Percentiles rank a stretch among this genome's conserved stretches.
Conservation (phyloP, 73 alveolate species). For the Paramecium primaurelia region DNA sequence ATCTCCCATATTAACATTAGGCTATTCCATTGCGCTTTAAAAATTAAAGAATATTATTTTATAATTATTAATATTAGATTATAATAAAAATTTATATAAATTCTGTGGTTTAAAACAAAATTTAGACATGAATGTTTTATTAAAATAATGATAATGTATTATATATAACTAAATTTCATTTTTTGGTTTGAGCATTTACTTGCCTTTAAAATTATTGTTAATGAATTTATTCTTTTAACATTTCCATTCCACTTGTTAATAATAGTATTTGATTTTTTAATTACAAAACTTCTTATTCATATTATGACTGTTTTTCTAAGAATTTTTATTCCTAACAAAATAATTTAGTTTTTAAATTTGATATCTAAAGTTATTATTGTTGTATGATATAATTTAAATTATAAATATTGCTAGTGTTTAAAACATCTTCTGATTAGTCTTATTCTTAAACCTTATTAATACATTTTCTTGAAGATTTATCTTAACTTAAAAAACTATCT, state of each 20-base stretch:
- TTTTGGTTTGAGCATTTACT: neutral
- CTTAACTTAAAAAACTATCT: neutral
- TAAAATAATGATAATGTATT: neutral
- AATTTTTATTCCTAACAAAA: neutral
- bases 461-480: neutral
- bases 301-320: neutral
- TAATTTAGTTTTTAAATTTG: constrained; percentile 14
- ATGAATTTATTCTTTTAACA: neutral
- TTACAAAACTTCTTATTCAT: neutral
- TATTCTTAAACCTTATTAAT: neutral
- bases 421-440: neutral
- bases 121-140: neutral
- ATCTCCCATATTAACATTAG: neutral
- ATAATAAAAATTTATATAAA: neutral
- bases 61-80: neutral
- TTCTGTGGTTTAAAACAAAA: neutral
- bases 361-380: neutral
- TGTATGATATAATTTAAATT: constrained; percentile 10
- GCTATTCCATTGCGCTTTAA: neutral
- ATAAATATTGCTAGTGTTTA: neutral
- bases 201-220: neutral
- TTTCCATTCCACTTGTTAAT: constrained; percentile 5
- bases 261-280: neutral
- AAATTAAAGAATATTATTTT: neutral
- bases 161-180: neutral